Evolutionary conservation across 2,329 filamentous ascomycete species (phyloP).

Genomic region (Emydomyces testavorans): DNA sequence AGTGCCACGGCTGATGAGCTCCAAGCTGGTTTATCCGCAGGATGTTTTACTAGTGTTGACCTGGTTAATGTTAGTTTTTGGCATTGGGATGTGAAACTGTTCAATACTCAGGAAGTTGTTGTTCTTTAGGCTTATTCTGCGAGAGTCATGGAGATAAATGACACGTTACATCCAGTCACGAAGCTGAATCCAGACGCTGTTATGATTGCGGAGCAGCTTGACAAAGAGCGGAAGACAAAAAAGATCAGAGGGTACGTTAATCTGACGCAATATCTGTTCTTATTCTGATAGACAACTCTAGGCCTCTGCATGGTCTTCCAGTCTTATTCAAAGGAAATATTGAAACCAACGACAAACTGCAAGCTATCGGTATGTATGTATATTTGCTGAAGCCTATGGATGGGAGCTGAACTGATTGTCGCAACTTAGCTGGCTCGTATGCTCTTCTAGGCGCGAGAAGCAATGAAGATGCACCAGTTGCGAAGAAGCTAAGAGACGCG

Average conservation of each 20-base stretch:
- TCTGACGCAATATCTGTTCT: neutral
- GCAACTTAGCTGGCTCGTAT: slow-evolving; percentile 45
- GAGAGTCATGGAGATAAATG: slow-evolving; percentile 44
- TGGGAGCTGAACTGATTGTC: neutral
- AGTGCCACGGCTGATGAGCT: slow-evolving; percentile 45
- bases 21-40: slow-evolving; percentile 37
- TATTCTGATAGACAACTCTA: slow-evolving; percentile 22
- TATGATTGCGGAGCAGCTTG: slow-evolving; percentile 46
- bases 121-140: slow-evolving; percentile 38
- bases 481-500: slow-evolving; percentile 47
- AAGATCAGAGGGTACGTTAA: slow-evolving; percentile 27
- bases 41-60: slow-evolving; percentile 47
- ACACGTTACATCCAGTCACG: slow-evolving; percentile 41
- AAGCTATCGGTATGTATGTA: slow-evolving; percentile 43
- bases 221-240: slow-evolving; percentile 45
- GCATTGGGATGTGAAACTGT: neutral
- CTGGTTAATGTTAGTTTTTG: slow-evolving; percentile 35
- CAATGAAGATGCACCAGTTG: slow-evolving; percentile 47
- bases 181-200: slow-evolving; percentile 54
- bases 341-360: slow-evolving; percentile 51
- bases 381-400: slow-evolving; percentile 44
- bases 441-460: slow-evolving; percentile 49
- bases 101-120: neutral
- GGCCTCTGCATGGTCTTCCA: slow-evolving; percentile 57
- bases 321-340: slow-evolving; percentile 61